phyloP scores from a whole-genome alignment of 2,329 filamentous ascomycete species.

The Lecanoromycetidae sp. region DNA sequence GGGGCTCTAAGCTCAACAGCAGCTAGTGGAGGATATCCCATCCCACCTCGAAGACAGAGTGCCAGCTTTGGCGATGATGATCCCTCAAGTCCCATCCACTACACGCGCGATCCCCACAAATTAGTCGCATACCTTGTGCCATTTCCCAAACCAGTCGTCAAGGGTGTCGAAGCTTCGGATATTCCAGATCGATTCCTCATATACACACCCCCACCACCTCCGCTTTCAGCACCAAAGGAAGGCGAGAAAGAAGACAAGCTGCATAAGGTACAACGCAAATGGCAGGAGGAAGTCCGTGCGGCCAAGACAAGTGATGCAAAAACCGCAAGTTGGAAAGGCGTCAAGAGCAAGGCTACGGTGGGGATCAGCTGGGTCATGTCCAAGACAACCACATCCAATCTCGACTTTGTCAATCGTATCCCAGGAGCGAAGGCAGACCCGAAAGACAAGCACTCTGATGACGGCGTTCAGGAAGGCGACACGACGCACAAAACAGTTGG shows the following conservation, averaged over 20 bases:
- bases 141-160: conserved; percentile 32
- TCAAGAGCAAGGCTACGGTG: conserved; percentile 31
- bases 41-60: conserved; percentile 15
- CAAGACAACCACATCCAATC: conserved; percentile 30
- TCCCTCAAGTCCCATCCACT: conserved; percentile 28
- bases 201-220: conserved; percentile 35
- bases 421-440: conserved; percentile 19
- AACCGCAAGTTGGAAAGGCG: conserved; percentile 31
- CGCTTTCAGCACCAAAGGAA: conserved; percentile 29
- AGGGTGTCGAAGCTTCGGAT: conserved; percentile 22
- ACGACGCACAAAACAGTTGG: conserved; percentile 27
- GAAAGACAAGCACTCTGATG: conserved; percentile 22
- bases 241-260: conserved; percentile 32
- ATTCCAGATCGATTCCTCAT: conserved; percentile 33
- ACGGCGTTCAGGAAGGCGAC: conserved; percentile 23
- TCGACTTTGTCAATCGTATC: conserved; percentile 35
- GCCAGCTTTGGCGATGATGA: conserved; percentile 19
- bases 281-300: conserved; percentile 34
- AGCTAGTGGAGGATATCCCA: background rate
- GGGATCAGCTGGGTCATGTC: conserved; percentile 32
- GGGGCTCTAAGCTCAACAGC: background rate
- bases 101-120: conserved; percentile 31
- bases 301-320: conserved; percentile 33
- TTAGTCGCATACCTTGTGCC: conserved; percentile 34
- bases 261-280: conserved; percentile 35